A percentile compares a stretch with the other conserved stretches of the same genome.
These are phyloP conservation scores for Cladosporium cucumerinum DNA, from an alignment of 2,329 filamentous ascomycete genomes.

Conservation along the genomic window DNA sequence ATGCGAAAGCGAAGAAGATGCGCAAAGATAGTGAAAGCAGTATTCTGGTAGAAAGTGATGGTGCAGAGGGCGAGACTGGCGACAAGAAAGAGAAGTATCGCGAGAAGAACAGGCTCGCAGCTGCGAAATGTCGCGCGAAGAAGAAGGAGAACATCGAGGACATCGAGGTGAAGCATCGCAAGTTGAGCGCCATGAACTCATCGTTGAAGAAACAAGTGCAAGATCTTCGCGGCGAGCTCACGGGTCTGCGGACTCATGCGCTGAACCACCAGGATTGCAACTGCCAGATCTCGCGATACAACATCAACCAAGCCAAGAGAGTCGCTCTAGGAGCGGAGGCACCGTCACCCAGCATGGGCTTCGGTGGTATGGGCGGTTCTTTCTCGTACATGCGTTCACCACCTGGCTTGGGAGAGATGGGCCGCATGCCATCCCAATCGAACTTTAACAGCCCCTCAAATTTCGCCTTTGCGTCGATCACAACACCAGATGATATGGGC, in stretches of 20 bases:
- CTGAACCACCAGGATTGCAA: constrained; percentile 34
- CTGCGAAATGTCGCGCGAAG: constrained; percentile 71
- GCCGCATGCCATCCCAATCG: not conserved
- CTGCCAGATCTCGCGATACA: constrained; percentile 35
- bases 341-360: constrained; percentile 24
- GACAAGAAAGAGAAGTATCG: constrained; percentile 58
- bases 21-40: constrained; percentile 20
- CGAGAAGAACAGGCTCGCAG: constrained; percentile 68
- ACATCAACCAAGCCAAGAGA: constrained; percentile 30
- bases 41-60: constrained; percentile 13
- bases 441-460: constrained; percentile 16
- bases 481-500: constrained; percentile 15
- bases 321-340: constrained; percentile 20
- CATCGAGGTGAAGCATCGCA: constrained; percentile 47
- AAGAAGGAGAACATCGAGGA: constrained; percentile 57
- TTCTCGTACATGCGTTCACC: constrained; percentile 17
- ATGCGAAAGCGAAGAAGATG: constrained; percentile 30
- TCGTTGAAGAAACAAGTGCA: constrained; percentile 32
- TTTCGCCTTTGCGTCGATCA: constrained; percentile 17
- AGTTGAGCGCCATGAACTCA: constrained; percentile 35
- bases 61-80: constrained; percentile 26
- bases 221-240: constrained; percentile 33
- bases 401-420: constrained; percentile 9
- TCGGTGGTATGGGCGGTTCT: constrained; percentile 12
- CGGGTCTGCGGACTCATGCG: constrained; percentile 31